A percentile compares a stretch with the other conserved stretches of the same genome.
Conservation (phyloP, 768 basidiomycete genomes). For the Pleurotus salmoneostramineus region DNA sequence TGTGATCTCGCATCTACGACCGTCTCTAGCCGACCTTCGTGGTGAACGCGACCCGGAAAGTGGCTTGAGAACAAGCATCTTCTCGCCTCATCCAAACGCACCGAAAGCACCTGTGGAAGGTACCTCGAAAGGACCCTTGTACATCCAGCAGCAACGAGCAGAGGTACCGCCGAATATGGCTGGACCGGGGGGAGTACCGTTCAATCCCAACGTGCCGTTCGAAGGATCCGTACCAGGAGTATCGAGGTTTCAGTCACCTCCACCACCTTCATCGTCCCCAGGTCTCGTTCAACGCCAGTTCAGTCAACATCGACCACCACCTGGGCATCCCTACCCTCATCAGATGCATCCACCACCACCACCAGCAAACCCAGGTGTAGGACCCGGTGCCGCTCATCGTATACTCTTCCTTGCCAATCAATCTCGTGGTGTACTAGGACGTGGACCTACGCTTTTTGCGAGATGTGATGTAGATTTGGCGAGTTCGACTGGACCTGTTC, state of each 20-base stretch:
- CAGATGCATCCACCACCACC: constrained; percentile 24
- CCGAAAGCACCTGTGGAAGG: constrained; percentile 30
- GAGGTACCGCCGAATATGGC: not conserved
- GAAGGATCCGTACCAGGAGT: constrained; percentile 7
- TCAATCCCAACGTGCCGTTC: not conserved
- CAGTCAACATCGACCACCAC: not conserved
- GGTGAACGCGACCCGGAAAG: constrained; percentile 23
- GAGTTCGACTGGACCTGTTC: constrained; percentile 51
- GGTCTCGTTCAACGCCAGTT: not conserved
- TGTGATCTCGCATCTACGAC: constrained; percentile 20
- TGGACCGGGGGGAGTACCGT: not conserved
- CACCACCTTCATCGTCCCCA: constrained; percentile 8
- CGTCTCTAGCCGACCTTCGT: constrained; percentile 26
- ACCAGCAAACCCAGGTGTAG: constrained; percentile 12
- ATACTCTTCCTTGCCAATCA: not conserved
- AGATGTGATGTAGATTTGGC: constrained; percentile 48
- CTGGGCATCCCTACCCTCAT: not conserved
- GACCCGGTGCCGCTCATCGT: not conserved
- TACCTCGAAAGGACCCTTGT: constrained; percentile 57
- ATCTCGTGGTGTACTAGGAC: constrained; percentile 2
- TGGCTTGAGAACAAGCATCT: constrained; percentile 25
- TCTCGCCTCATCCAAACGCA: constrained; percentile 43
- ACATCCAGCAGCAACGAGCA: constrained; percentile 31
- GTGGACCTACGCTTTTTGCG: constrained; percentile 60
- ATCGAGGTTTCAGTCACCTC: constrained; percentile 11